Percentiles rank a stretch among this genome's conserved stretches.
Conservation (phyloP, 169 alveolate species). For the Eimeria brunetti region DNA sequence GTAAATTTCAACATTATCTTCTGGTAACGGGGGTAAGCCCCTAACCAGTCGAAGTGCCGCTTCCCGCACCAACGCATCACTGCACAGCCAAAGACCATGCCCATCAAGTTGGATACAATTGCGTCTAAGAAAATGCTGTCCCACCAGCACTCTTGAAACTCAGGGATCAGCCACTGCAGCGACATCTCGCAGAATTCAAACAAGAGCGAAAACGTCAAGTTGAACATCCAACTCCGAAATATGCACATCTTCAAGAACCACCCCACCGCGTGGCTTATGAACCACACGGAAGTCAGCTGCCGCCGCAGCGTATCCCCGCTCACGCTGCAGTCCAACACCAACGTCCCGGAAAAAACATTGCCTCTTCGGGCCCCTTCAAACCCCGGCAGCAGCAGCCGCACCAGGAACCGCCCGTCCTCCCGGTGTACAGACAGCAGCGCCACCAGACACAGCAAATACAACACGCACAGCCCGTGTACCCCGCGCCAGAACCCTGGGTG, state of each 20-base stretch:
- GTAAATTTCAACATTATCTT: conserved; percentile 57
- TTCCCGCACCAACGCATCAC: conserved; percentile 21
- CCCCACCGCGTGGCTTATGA: conserved; percentile 80
- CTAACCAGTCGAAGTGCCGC: conserved; percentile 74
- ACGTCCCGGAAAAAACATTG: conserved; percentile 78
- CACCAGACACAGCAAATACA: conserved; percentile 68
- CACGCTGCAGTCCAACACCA: conserved; percentile 73
- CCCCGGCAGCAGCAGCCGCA: conserved; percentile 75
- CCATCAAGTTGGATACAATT: conserved; percentile 72
- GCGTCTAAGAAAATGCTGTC: conserved; percentile 80
- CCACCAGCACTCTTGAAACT: conserved; percentile 85
- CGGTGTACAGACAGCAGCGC: conserved; percentile 66
- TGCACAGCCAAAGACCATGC: conserved; percentile 77
- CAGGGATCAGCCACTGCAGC: conserved; percentile 84
- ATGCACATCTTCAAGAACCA: conserved; percentile 81
- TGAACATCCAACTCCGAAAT: conserved; percentile 79
- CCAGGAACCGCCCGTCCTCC: conserved; percentile 55
- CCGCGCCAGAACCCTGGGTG: conserved; percentile 83
- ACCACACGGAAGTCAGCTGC: conserved; percentile 77
- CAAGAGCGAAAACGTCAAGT: conserved; percentile 38
- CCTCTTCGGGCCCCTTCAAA: not conserved
- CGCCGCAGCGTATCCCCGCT: conserved; percentile 38
- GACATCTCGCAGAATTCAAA: conserved; percentile 80
- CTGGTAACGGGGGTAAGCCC: conserved; percentile 60
- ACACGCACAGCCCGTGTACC: conserved; percentile 79